These are phyloP conservation scores for Plantago lanceolata DNA, from an alignment of 305 asterid genomes.

Conservation along the genomic window DNA sequence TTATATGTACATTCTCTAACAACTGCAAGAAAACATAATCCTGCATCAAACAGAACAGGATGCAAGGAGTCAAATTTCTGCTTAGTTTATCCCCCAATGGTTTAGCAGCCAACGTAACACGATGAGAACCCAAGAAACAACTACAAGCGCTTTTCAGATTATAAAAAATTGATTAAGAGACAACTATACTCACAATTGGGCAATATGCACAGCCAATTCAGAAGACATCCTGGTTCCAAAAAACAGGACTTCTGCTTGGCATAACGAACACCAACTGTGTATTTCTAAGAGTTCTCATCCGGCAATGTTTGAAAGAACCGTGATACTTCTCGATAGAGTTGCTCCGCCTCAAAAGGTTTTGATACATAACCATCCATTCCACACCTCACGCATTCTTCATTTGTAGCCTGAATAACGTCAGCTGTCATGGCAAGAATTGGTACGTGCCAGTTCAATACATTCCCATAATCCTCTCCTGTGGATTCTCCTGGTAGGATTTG, in stretches of 20 bases:
- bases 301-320: conserved; percentile 50
- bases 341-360: conserved; percentile 93
- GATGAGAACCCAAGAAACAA: background rate
- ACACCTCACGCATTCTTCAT: conserved; percentile 52
- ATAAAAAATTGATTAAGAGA: too few species aligned
- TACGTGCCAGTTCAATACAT: conserved; percentile 66
- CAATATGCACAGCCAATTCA: conserved; percentile 32
- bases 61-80: background rate
- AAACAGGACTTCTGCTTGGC: conserved; percentile 20
- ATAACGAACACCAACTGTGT: conserved; percentile 18
- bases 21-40: conserved; percentile 24
- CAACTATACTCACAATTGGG: conserved; percentile 42
- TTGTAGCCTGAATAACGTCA: conserved; percentile 88
- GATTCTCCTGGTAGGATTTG: conserved; percentile 45
- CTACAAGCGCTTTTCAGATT: too few species aligned
- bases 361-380: conserved; percentile 95
- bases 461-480: conserved; percentile 34
- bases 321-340: conserved; percentile 81
- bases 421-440: conserved; percentile 98
- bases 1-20: conserved; percentile 32
- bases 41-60: conserved; percentile 17
- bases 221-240: conserved; percentile 28
- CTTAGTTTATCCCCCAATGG: too few species aligned
- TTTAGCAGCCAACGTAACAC: too few species aligned
- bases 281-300: conserved; percentile 30